Evolutionary conservation across 1,284 basidiomycete genomes (phyloP).

Genomic region (Ceratobasidium sp.): DNA sequence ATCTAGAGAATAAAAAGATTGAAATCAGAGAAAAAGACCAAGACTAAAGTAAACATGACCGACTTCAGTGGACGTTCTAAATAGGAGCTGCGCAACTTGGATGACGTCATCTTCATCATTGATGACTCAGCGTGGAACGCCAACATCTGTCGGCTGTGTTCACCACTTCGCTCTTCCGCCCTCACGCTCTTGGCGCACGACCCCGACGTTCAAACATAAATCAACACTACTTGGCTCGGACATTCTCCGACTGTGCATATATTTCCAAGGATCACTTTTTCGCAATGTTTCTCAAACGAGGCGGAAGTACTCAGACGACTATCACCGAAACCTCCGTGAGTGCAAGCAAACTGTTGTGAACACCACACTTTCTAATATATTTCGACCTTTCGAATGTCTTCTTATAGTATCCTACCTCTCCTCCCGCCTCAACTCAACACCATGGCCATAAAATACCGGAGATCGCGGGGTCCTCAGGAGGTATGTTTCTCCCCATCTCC

Average conservation of each 20-base stretch:
- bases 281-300: conserved; percentile 21
- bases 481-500: not conserved
- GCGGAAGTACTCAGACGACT: conserved; percentile 16
- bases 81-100: too few relatives aligned
- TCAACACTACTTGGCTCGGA: too few relatives aligned
- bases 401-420: conserved; percentile 41
- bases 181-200: not conserved
- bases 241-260: too few relatives aligned
- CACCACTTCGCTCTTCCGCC: not conserved
- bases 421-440: conserved; percentile 42
- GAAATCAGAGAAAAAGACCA: too few relatives aligned
- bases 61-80: too few relatives aligned
- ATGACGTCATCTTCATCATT: too few relatives aligned
- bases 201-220: too few relatives aligned
- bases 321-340: conserved; percentile 21
- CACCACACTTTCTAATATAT: not conserved
- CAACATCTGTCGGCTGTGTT: not conserved
- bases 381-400: not conserved
- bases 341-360: not conserved
- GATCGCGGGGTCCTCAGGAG: conserved; percentile 45
- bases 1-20: too few relatives aligned
- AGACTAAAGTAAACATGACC: too few relatives aligned
- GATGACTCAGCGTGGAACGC: too few relatives aligned
- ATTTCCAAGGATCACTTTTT: too few relatives aligned
- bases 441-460: conserved; percentile 43